Percentiles rank a stretch among this genome's conserved stretches.
phyloP scores from a whole-genome alignment of 495 filamentous ascomycete species.

The Podospora sp. region DNA sequence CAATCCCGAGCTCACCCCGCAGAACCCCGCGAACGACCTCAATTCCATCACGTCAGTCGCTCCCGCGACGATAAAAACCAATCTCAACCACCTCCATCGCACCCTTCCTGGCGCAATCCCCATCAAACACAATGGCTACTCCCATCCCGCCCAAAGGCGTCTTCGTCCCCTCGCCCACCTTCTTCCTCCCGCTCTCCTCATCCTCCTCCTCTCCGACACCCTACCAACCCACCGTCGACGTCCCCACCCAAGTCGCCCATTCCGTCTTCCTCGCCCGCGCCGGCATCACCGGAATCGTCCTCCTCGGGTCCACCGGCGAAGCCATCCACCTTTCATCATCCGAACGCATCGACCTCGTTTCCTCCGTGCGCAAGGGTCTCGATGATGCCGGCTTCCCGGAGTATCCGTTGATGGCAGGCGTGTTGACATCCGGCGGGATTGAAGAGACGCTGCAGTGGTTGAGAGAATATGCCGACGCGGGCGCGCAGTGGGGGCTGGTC shows the following conservation, averaged over 20 bases:
- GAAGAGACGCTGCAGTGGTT: conserved; percentile 65
- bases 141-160: conserved; percentile 43
- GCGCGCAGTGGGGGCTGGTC: conserved; percentile 64
- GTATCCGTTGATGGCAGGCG: conserved; percentile 70
- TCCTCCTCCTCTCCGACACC: not conserved
- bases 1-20: conserved; percentile 10
- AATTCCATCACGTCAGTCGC: conserved; percentile 17
- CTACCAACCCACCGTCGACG: conserved; percentile 44
- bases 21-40: conserved; percentile 14
- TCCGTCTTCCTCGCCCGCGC: conserved; percentile 62
- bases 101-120: not conserved
- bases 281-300: conserved; percentile 65
- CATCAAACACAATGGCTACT: conserved; percentile 5
- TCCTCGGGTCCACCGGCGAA: conserved; percentile 71
- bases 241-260: conserved; percentile 60
- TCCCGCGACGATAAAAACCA: not conserved
- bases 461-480: conserved; percentile 57
- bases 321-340: conserved; percentile 63
- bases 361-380: conserved; percentile 54
- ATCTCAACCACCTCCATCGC: not conserved
- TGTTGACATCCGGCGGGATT: conserved; percentile 61
- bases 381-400: conserved; percentile 58
- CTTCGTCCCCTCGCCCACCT: conserved; percentile 50
- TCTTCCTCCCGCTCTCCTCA: conserved; percentile 36
- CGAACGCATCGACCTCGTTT: conserved; percentile 61